These are phyloP conservation scores for Beauveria asiatica DNA, from an alignment of 2,329 filamentous ascomycete species.

Conservation along the genomic window DNA sequence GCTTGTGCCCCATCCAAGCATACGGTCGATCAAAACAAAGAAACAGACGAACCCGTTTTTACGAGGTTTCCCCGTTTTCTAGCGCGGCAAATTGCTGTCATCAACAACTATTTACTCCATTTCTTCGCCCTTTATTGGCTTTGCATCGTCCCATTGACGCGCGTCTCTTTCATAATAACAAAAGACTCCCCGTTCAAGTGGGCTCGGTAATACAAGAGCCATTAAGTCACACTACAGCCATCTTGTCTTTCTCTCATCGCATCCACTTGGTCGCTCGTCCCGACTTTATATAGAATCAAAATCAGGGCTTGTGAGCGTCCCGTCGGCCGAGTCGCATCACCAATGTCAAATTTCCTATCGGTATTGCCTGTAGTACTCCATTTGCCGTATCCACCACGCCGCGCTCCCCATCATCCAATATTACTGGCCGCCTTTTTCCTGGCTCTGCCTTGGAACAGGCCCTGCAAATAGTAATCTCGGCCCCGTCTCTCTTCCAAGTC, in stretches of 20 bases:
- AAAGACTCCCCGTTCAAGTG: not conserved
- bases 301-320: too few species aligned
- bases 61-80: not conserved
- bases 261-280: not conserved
- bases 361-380: too few species aligned
- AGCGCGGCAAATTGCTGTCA: not conserved
- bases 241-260: not conserved
- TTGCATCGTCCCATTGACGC: not conserved
- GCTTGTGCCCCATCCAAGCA: not conserved
- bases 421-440: not conserved
- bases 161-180: not conserved
- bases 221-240: not conserved
- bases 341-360: too few species aligned
- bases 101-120: not conserved
- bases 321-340: too few species aligned
- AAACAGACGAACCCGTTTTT: not conserved
- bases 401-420: too few species aligned
- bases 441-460: not conserved
- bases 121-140: not conserved
- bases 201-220: too few species aligned
- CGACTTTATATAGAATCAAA: too few species aligned
- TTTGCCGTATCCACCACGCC: too few species aligned
- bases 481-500: not conserved
- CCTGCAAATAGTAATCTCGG: not conserved
- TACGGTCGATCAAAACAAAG: not conserved